Evolutionary conservation across 83 land plant species (phyloP).

Genomic region (Picea abies): DNA sequence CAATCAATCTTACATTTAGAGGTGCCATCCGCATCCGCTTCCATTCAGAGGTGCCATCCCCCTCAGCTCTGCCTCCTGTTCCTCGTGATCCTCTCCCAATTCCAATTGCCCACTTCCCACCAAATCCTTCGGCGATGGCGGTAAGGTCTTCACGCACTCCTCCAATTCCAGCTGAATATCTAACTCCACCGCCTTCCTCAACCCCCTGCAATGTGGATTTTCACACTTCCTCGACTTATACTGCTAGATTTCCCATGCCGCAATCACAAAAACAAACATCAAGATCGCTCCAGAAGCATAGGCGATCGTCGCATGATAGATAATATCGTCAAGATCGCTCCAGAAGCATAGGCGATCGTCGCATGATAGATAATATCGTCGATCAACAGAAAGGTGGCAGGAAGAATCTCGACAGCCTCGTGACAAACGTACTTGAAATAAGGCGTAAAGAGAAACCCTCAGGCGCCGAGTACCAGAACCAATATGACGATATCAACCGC

Average conservation of each 20-base stretch:
- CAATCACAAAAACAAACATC: conserved; percentile 28
- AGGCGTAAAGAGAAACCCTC: conserved; percentile 35
- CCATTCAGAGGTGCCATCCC: conserved; percentile 90
- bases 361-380: too few relatives aligned
- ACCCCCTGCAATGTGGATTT: conserved; percentile 63
- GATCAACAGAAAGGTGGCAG: conserved; percentile 26
- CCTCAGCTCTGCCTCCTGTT: conserved; percentile 80
- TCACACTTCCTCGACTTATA: conserved; percentile 51
- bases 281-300: conserved; percentile 23
- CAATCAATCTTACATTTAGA: too few relatives aligned
- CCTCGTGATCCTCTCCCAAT: conserved; percentile 69
- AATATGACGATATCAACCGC: conserved; percentile 41
- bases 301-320: conserved; percentile 24
- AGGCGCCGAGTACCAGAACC: conserved; percentile 38
- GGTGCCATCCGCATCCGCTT: too few relatives aligned
- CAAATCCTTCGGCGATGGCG: conserved; percentile 12
- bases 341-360: too few relatives aligned
- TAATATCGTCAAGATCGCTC: too few relatives aligned
- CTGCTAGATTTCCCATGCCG: conserved; percentile 32
- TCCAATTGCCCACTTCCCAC: conserved; percentile 42
- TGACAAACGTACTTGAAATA: conserved; percentile 42
- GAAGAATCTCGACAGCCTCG: conserved; percentile 32
- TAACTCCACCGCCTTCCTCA: conserved; percentile 70
- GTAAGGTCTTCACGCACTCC: conserved; percentile 59
- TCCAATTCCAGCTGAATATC: conserved; percentile 84